Base-by-base conservation (phyloP, 2,329 filamentous ascomycete genomes). In the Aspergillus udagawae region DNA sequence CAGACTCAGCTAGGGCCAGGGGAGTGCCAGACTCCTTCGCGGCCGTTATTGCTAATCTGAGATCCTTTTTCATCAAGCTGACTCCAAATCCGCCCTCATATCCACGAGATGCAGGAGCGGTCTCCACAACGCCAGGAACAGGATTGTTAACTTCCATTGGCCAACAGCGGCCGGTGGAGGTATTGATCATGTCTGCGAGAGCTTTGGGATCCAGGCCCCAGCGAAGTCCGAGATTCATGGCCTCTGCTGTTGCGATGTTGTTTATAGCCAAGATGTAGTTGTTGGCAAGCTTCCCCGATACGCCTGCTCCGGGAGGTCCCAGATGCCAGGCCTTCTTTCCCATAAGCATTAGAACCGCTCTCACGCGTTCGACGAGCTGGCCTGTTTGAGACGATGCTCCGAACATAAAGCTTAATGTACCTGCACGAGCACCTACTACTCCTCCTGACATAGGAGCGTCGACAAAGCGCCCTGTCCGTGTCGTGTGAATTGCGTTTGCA, bases 391-490 rank as follows among this genome's bases (percentile, higher is more conserved):
- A 68, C 0, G 86, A 80, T 6, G 87, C 83, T 47, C 94, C 94
- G 55, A 97, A 86, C 94, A 99, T 97, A 73, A 99, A 99, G 0
- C 92, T 96, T 57, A 99, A 80, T 0, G 91, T 92, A 35, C 89
- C 94, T 12, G 91, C 91, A 5, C 86, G 82, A 10, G 94, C 94
- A 47, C 93, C 94, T 4, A 97, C 91, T 0, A 97, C 92, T 52
- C 94, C 94, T 50, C 94, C 94, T 0, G 93, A 97, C 88, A 99
- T 96, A 48, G 94, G 94, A 3, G 94, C 93, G 71, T 99, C 94
- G 57, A 97, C 87, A 69, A 97, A 97, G 53, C 82, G 82, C 53
- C 90, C 90, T 70, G 88, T 83, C 1, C 84, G 80, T 1, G 85
- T 85, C 4, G 83, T 83, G 56, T 80, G 83, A 1, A 95, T 87